These are phyloP conservation scores for Pleurotus platypus DNA, from an alignment of 768 basidiomycete species.

Conservation along the genomic window DNA sequence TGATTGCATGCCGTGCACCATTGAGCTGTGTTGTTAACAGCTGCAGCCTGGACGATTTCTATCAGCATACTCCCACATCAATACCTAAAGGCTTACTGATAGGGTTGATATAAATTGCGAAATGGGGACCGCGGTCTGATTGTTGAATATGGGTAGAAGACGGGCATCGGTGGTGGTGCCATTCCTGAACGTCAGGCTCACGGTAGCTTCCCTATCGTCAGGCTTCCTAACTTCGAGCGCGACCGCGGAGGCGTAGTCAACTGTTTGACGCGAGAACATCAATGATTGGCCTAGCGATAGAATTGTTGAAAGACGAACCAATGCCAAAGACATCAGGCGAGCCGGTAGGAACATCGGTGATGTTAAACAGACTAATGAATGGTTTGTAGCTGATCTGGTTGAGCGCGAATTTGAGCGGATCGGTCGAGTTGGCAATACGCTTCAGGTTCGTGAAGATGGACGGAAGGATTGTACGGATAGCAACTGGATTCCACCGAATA, in stretches of 20 bases:
- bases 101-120: constrained; percentile 34
- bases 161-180: constrained; percentile 35
- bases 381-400: constrained; percentile 57
- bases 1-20: constrained; percentile 47
- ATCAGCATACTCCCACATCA: background rate
- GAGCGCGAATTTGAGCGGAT: constrained; percentile 41
- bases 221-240: constrained; percentile 39
- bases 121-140: constrained; percentile 28
- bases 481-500: constrained; percentile 29
- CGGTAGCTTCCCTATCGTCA: constrained; percentile 26
- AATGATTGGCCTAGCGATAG: background rate
- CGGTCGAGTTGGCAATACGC: constrained; percentile 34
- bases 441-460: constrained; percentile 40
- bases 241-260: constrained; percentile 41
- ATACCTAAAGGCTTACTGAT: constrained; percentile 21
- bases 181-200: constrained; percentile 50
- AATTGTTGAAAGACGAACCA: constrained; percentile 15
- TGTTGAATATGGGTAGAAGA: constrained; percentile 29
- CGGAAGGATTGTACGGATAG: constrained; percentile 44
- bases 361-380: constrained; percentile 54
- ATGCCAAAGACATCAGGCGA: constrained; percentile 40
- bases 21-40: constrained; percentile 37
- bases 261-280: background rate
- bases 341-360: constrained; percentile 39
- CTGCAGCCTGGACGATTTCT: constrained; percentile 24